phyloP scores from a whole-genome alignment of 176 grass and related monocot genomes.

The bread wheat (Triticum aestivum) region IWGSC_CS_RefSeq_v2.1 NC_057800.1:13217805-13218304 shows the following conservation, averaged over 20 bases:
- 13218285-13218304: conserved; percentile 88
- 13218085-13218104: conserved; percentile 98
- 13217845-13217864: not conserved
- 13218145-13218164: conserved; percentile 5
- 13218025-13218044: conserved; percentile 95
- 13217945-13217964: conserved; percentile 50
- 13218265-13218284: conserved; percentile 97
- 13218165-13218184: conserved; percentile 14
- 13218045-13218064: conserved; percentile 93
- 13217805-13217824: conserved; percentile 7
- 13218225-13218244: not conserved
- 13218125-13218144: not conserved
- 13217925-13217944: conserved; percentile 54
- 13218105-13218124: conserved; percentile 77
- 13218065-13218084: conserved; percentile 89
- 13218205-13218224: not conserved
- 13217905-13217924: conserved; percentile 95
- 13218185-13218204: conserved; percentile 1
- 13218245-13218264: conserved; percentile 71
- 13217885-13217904: conserved; percentile 92
- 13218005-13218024: conserved; percentile 99
- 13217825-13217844: conserved; percentile 10
- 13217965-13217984: conserved; percentile 71
- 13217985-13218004: conserved; percentile 90
- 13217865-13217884: conserved; percentile 24